A percentile compares a stretch with the other conserved stretches of the same genome.
Evolutionary conservation across 2,329 filamentous ascomycete species (phyloP).

Genomic region (Talaromyces sp.): DNA sequence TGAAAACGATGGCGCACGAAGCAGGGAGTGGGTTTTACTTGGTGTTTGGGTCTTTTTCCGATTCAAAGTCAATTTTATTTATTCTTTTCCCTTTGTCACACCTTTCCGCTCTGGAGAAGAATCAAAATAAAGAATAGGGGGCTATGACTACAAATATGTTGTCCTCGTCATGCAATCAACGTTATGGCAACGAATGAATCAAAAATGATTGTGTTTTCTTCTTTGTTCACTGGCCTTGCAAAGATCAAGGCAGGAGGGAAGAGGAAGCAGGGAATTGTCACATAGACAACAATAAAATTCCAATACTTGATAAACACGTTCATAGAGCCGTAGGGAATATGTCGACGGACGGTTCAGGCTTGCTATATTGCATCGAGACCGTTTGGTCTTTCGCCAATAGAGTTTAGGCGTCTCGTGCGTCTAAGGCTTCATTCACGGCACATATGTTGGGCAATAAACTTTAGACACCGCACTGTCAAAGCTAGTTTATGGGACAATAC

Average conservation of each 20-base stretch:
- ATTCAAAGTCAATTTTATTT: conserved; percentile 18
- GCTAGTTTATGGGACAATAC: background rate
- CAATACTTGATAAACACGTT: conserved; percentile 12
- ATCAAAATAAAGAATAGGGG: conserved; percentile 2
- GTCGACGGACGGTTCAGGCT: background rate
- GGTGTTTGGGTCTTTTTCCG: conserved; percentile 20
- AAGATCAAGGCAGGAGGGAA: conserved; percentile 16
- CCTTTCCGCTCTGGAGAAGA: conserved; percentile 11
- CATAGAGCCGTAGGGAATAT: background rate
- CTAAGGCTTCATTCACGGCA: background rate
- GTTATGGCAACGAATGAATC: conserved; percentile 16
- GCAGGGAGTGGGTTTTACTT: conserved; percentile 16
- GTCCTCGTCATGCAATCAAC: conserved; percentile 19
- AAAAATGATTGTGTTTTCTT: conserved; percentile 9
- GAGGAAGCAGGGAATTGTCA: conserved; percentile 17
- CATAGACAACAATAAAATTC: conserved; percentile 17
- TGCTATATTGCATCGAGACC: background rate
- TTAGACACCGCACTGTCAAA: background rate
- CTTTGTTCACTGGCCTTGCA: conserved; percentile 17
- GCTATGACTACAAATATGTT: conserved; percentile 7
- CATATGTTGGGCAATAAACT: background rate
- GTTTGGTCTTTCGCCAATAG: background rate
- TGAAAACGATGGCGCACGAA: conserved; percentile 14
- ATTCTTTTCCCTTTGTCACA: conserved; percentile 8
- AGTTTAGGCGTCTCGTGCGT: background rate